phyloP scores from a whole-genome alignment of 129 eudicot genomes.

The Tanacetum coccineum region DNA sequence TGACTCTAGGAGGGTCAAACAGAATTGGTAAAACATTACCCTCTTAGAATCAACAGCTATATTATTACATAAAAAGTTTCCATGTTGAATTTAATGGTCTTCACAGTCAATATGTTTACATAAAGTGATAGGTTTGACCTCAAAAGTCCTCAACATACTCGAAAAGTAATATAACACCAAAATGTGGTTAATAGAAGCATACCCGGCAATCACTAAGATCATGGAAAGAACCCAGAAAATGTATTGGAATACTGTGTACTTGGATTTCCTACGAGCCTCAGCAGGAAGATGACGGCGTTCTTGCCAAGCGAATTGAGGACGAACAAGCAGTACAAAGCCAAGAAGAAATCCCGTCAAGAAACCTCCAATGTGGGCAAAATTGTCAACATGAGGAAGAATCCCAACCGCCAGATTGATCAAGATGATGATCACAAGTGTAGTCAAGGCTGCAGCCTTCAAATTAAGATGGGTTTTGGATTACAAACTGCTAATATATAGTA shows the following conservation, averaged over 20 bases:
- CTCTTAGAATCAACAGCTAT: neutral
- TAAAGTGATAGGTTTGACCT: neutral
- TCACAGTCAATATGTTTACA: neutral
- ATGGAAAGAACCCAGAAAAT: conserved; percentile 51
- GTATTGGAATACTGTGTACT: conserved; percentile 57
- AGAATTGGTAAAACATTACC: neutral
- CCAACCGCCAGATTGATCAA: conserved; percentile 82
- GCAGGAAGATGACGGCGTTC: conserved; percentile 53
- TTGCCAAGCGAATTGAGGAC: conserved; percentile 77
- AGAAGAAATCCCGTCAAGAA: conserved; percentile 73
- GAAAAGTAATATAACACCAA: neutral
- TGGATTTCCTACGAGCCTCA: conserved; percentile 54
- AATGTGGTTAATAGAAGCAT: conserved; percentile 19
- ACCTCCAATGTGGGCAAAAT: conserved; percentile 89
- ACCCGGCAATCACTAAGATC: conserved; percentile 63
- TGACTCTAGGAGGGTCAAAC: conserved; percentile 12
- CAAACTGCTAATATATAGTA: neutral
- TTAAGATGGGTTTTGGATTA: neutral
- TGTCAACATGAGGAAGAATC: conserved; percentile 89
- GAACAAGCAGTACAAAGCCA: conserved; percentile 70
- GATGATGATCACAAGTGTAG: conserved; percentile 64
- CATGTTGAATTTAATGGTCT: neutral
- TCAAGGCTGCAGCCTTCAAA: conserved; percentile 68
- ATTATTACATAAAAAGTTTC: neutral
- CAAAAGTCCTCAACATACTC: neutral